Conservation (phyloP, 768 basidiomycete species). For the Boletus huronensis region DNA sequence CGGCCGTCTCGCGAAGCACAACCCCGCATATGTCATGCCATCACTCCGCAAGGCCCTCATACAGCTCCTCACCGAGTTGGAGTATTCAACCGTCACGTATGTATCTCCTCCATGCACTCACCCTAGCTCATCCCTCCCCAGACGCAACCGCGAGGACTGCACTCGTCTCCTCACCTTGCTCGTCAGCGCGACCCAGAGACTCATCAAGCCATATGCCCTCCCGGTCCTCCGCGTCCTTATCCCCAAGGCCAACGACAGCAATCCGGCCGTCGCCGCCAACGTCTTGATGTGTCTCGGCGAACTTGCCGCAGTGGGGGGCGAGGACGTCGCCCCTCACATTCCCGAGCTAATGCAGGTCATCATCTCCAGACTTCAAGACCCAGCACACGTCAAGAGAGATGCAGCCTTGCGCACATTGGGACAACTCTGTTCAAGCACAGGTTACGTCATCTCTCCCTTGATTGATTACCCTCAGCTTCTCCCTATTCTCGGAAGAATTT, state of each 20-base stretch:
- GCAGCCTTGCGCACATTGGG: conserved; percentile 93
- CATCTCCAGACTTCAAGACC: conserved; percentile 85
- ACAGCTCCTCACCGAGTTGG: conserved; percentile 92
- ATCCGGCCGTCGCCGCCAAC: conserved; percentile 86
- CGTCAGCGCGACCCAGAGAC: conserved; percentile 85
- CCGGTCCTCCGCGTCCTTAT: conserved; percentile 93
- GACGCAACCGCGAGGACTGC: conserved; percentile 87
- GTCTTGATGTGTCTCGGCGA: conserved; percentile 95
- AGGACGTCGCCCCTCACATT: conserved; percentile 81
- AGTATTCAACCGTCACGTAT: conserved; percentile 87
- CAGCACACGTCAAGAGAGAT: conserved; percentile 84
- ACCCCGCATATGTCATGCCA: conserved; percentile 99
- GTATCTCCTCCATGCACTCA: conserved; percentile 33
- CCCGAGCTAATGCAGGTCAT: conserved; percentile 88
- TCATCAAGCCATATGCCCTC: conserved; percentile 94
- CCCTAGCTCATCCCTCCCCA: conserved; percentile 26
- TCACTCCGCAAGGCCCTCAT: conserved; percentile 93
- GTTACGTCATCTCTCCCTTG: conserved; percentile 88
- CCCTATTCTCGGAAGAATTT: conserved; percentile 77
- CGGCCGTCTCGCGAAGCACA: conserved; percentile 89
- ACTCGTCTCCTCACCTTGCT: conserved; percentile 86
- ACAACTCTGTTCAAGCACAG: conserved; percentile 93
- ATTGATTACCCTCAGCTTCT: conserved; percentile 89
- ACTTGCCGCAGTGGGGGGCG: conserved; percentile 88
- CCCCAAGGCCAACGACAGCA: conserved; percentile 81